Base-by-base conservation (phyloP, 2,329 filamentous ascomycete species). In the Sarocladiaceae sp. region DNA sequence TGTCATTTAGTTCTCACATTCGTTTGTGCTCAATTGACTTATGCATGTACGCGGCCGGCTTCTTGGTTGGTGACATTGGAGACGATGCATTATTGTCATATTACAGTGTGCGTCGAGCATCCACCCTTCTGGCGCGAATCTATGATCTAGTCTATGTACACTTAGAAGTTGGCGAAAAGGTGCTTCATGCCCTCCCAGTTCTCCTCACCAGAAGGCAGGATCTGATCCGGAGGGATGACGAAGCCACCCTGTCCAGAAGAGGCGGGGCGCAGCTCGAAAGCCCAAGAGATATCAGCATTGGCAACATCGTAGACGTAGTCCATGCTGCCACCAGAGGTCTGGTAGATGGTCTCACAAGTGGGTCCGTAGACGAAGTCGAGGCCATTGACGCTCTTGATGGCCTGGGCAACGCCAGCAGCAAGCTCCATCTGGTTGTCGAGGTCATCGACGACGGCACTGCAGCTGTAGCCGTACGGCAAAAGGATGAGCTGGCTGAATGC, bases 321-420 rank as follows among this genome's bases (percentile, higher is more conserved):
- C 26, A 70, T 66, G 48, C 64, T 67, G 57, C 60, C 64, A 17
- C 69, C 69, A 3, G 66, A 64, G 1, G 78, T 77, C 55, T 76
- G 70, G 65, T 84, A 84, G 54, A 83, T 78, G 25, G 78, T 82
- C 44, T 65, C 65, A 66, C 80, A 84, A 55, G 79, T 74, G 2
- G 77, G 73, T 1, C 75, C 74, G 36, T 72, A 66, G 20, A 58
- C 52, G 59, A 66, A 71, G 22, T 50, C 49, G 12, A 63, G 64
- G 18, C 68, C 68, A 52, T 69, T 64, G 17, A 69, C 62, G 17
- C 57, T 58, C 50, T 60, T 66, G 59, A 83, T 75, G 33, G 78
- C 79, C 3, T 71, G 66, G 15, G 75, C 73, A 10, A 69, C 66
- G 29, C 67, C 67, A 15, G 59, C 58, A 4, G 76, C 74, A 2